Base-by-base conservation (phyloP, 2,329 filamentous ascomycete species). In the Cercospora zeina region DNA sequence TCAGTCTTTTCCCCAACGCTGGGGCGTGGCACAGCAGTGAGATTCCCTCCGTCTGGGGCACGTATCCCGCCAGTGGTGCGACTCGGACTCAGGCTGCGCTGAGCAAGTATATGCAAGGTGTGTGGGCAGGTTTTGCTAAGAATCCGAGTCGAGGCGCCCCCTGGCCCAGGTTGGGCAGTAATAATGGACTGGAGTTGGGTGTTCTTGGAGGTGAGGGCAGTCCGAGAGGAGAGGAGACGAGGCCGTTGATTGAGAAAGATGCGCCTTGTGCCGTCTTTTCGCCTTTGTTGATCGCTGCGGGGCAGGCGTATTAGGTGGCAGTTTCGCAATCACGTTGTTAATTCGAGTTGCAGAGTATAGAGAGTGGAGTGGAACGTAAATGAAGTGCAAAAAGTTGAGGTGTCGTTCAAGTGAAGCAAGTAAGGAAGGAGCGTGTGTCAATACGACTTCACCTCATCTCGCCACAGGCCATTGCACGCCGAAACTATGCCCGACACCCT, bases 21-120 rank as follows among this genome's bases (percentile, higher is more conserved):
- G 72, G 73, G 2, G 74, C 71, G 1, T 78, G 73, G 47, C 76
- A 78, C 54, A 62, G 61, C 14, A 67, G 68, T 4, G 76, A 78
- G 42, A 72, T 77, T 10, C 62, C 63, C 10, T 47, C 63, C 21
- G 63, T 69, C 1, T 70, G 64, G 47, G 67, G 68, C n/a, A 67
- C 69, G 2, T 68, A 68, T 33, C 59, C 69, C 13, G 54, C 65
- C n/a, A 59, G 59, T 4, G 42, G 37, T 11, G 64, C 65, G 14
- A 70, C 68, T n/a, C 42, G 21, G 7, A 54, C 50, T 24, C 62
- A 68, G 49, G 59, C 63, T n/a, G 64, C 63, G 16, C 42, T 70
- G 37, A 67, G 65, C 27, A 58, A 58, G 33, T 66, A 62, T 16
- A 67, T 70, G 62, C 65, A 67, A 50, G 33, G 37, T 7, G 66